Conservation (phyloP, 2,329 filamentous ascomycete species). For the Cladophialophora psammophila region DNA sequence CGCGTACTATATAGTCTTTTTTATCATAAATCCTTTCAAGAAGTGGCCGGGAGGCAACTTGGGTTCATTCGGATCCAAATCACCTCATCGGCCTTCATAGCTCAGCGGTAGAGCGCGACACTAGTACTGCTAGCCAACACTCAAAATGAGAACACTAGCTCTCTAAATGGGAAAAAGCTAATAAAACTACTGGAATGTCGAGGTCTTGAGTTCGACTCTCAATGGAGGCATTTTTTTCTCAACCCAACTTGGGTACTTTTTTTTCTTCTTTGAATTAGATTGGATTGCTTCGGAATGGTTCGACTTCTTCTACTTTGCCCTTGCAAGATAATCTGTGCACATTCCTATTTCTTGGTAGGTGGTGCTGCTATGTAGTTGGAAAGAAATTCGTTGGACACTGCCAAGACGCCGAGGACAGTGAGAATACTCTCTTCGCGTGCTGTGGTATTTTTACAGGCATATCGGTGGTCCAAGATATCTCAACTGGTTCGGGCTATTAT, state of each 20-base stretch:
- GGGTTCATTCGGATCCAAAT: background rate
- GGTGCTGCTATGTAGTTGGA: no score
- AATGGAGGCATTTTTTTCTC: background rate
- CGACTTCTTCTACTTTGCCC: background rate
- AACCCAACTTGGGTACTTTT: no score
- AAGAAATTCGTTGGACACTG: no score
- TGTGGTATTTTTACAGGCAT: no score
- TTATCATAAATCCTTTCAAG: background rate
- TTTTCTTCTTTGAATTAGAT: background rate
- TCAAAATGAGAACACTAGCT: no score
- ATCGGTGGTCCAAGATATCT: no score
- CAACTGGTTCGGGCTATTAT: no score
- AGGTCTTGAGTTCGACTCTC: conserved; percentile 8
- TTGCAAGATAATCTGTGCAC: background rate
- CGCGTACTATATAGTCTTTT: background rate
- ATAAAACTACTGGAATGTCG: background rate
- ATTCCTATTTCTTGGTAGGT: background rate
- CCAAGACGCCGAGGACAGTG: no score
- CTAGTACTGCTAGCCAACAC: background rate
- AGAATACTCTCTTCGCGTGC: no score
- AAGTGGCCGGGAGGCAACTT: background rate
- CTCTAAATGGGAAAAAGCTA: background rate
- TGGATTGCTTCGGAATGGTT: background rate
- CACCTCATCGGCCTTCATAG: conserved; percentile 3
- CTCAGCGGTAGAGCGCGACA: conserved; percentile 9